Percentiles rank a stretch among this genome's conserved stretches.
Evolutionary conservation across 2,329 filamentous ascomycete species (phyloP).

Genomic region (Microsporum ferrugineum): DNA sequence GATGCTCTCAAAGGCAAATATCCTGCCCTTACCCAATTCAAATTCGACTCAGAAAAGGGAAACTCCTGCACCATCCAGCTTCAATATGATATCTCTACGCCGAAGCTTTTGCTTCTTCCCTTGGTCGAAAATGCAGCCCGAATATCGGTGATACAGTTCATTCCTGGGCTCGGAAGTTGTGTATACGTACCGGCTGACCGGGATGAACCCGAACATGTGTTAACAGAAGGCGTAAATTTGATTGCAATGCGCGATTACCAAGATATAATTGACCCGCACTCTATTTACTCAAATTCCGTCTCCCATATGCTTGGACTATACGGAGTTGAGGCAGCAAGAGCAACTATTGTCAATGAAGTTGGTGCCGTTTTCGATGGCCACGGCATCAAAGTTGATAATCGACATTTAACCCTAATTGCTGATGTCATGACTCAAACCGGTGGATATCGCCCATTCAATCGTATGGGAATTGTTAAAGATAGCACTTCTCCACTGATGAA

Average conservation of each 20-base stretch:
- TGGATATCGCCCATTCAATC: constrained; percentile 81
- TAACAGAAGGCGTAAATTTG: constrained; percentile 78
- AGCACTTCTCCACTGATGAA: constrained; percentile 90
- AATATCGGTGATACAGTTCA: constrained; percentile 75
- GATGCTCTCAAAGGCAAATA: constrained; percentile 53
- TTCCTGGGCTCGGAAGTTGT: constrained; percentile 63
- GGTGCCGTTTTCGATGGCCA: constrained; percentile 76
- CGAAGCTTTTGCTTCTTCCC: constrained; percentile 87
- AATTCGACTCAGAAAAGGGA: constrained; percentile 63
- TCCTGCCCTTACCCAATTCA: constrained; percentile 61
- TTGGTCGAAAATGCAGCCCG: constrained; percentile 72
- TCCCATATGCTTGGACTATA: constrained; percentile 72
- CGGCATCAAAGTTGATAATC: constrained; percentile 81
- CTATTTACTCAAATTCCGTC: constrained; percentile 85
- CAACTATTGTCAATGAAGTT: constrained; percentile 77
- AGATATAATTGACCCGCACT: constrained; percentile 74
- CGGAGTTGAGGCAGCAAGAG: constrained; percentile 85
- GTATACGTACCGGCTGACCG: constrained; percentile 52
- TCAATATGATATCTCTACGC: constrained; percentile 65
- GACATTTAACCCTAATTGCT: constrained; percentile 88
- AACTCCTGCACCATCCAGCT: constrained; percentile 70
- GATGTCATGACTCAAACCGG: constrained; percentile 97
- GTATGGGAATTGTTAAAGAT: constrained; percentile 66
- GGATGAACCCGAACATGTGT: constrained; percentile 43
- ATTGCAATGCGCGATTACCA: constrained; percentile 80